Base-by-base conservation (phyloP, 768 basidiomycete genomes). In the Imleria badia region DNA sequence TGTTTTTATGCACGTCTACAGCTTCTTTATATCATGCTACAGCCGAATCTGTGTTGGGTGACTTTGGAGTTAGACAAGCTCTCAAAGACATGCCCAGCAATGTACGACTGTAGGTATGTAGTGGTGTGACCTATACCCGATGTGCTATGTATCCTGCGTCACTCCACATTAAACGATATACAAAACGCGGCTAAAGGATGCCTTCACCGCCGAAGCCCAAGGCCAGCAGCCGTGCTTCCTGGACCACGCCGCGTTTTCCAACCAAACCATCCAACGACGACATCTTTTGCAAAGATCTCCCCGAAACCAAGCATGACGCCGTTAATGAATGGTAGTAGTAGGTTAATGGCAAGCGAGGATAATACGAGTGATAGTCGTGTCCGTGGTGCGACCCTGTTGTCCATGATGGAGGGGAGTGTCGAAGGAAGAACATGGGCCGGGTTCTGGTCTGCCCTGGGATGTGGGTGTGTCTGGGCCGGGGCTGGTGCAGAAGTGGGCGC, bases 261-360 rank as follows among this genome's bases (percentile, higher is more conserved):
- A 35, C 78, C 78, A 39, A 79, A 66, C 78, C 78, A 79, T 8
- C 71, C 67, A 17, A 89, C 72, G 17, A 90, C 68, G n/a, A 89
- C 78, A 42, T 87, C 82, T 71, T 88, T 89, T 34, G 89, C 93
- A 66, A 94, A 93, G 46, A 96, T 89, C 72, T 96, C 94, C 38
- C 93, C 93, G 66, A 95, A 94, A n/a, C 93, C 93, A 47, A 94
- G 83, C 93, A 96, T 96, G 54, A 96, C 89, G 19, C 93, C 94
- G 60, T 95, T 96, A 10, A 96, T 81, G 70, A 96, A 96, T 0
- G 93, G 93, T 36, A 96, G 78, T 1, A 89, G 67, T 57, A 96
- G 68, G 68, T 96, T 95, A 67, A 96, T 89, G 26, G 88, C 87
- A 58, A 94, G 68, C 22, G 88, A 84, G 15, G 89, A 85, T 50